Evolutionary conservation across 1,284 basidiomycete genomes (phyloP), one percentile per base, ranked within the genome.

Genomic region (Pseudozyma sp.): DNA sequence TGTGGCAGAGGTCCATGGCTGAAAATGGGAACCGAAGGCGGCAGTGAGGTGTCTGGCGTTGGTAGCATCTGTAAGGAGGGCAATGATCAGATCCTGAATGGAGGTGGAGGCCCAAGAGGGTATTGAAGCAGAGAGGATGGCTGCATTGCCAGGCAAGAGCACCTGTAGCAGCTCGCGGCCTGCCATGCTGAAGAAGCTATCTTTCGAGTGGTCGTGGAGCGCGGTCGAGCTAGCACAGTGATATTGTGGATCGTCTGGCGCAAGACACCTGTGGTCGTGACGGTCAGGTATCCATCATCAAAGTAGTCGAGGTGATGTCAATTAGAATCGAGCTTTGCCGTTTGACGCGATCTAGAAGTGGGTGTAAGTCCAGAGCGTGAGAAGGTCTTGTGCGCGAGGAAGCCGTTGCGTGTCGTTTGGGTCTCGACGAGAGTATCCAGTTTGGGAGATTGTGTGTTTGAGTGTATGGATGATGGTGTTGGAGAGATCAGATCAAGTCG

Each of bases 101-200:
- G 77, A 64, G 7, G 77, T 63, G 2, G 57, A 38, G 14, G 60
- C 54, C 1, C 59, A 48, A 13, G 72, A 66, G 11, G 78, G 68
- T 11, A 78, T 35, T 5, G 73, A 76, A 13, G 71, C 77, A 7
- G 70, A 71, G 25, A 80, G 60, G 31, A 80, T 69, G 40, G 70
- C 65, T 1, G 60, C 56, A 44, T 73, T 77, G 59, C 76, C 77
- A 13, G 78, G 78, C 31, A 80, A 49, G 6, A 80, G 56, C 42
- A 80, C 77, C 51, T 78, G 78, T 2, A 80, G 55, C 34, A 78
- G 70, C 53, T 76, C 73, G 11, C 73, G 52, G 1, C 63, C 69
- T 31, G 64, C 57, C 73, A 76, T 76, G 10, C n/a, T 59, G 11
- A 21, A 21, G 36, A 34, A 19, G 25, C 9, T 13, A 10, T 44